Base-by-base conservation (phyloP, 495 filamentous ascomycete genomes). In the Durotheca rogersii region DNA sequence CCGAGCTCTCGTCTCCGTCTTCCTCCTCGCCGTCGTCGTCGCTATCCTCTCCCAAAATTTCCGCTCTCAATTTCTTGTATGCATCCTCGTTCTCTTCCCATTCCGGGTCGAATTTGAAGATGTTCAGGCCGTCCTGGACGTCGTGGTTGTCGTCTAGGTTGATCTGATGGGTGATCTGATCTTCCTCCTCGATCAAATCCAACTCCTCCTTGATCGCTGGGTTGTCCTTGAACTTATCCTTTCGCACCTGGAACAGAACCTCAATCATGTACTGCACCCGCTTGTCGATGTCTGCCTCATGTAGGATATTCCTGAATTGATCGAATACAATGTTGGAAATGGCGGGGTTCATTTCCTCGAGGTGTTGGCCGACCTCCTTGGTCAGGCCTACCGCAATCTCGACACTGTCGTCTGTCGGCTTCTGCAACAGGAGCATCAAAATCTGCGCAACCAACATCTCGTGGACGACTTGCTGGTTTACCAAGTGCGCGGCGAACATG, bases 231-330 rank as follows among this genome's bases (percentile, higher is more conserved):
- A 92, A 99, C 39, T 86, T 84, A 67, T 97, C 93, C 68, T 96
- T 97, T 41, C 93, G 83, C 23, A 96, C 85, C 68, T 97, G 90
- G 69, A 99, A 97, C 44, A 99, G 73, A 6, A 96, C 92, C 65
- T 99, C 93, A 51, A 99, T 94, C 90, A 95, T 95, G 67, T 96
- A 97, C 71, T 97, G 93, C 21, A 91, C 88, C 47, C 93, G 77
- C 71, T 95, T 95, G 61, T 99, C 93, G 61, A 97, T 92, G 61
- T 90, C 89, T 27, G 89, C 88, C 65, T 97, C 94, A 67, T 97
- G 90, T 6, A 99, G 75, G 56, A 97, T 97, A 47, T 82, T 90
- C 41, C 93, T 74, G 72, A 99, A 94, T 64, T 95, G 91, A 60
- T 97, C 94, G 51, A 93, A 99, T 11, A 99, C 88, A 35, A 83